Percentiles rank a stretch among this genome's conserved stretches.
These are phyloP conservation scores for Psilocybe cyanescens DNA, from an alignment of 768 basidiomycete genomes.

Conservation along the genomic window DNA sequence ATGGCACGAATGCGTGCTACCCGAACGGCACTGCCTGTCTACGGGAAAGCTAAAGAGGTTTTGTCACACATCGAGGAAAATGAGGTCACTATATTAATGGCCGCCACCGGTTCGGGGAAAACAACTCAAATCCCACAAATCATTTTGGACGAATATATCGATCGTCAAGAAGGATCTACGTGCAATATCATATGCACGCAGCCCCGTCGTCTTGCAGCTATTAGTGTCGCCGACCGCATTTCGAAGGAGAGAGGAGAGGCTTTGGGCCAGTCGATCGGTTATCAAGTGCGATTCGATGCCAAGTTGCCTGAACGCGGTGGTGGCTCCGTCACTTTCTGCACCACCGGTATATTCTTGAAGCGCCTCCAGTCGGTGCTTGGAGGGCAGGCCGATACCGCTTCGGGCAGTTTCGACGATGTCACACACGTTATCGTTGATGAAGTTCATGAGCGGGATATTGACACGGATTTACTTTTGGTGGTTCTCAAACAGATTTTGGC, in stretches of 20 bases:
- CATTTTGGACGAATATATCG: conserved; percentile 83
- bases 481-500: conserved; percentile 84
- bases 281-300: conserved; percentile 90
- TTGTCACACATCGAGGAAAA: conserved; percentile 71
- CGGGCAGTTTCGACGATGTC: conserved; percentile 63
- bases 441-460: conserved; percentile 94
- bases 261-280: conserved; percentile 78
- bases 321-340: conserved; percentile 91
- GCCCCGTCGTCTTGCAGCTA: conserved; percentile 88
- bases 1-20: conserved; percentile 69
- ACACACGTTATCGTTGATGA: conserved; percentile 95
- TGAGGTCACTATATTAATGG: conserved; percentile 89
- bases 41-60: conserved; percentile 66
- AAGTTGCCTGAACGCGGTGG: conserved; percentile 78
- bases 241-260: conserved; percentile 84
- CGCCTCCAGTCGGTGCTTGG: conserved; percentile 78
- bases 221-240: conserved; percentile 90
- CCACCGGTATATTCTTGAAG: conserved; percentile 89
- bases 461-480: conserved; percentile 88
- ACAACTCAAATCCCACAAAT: conserved; percentile 95
- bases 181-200: conserved; percentile 96
- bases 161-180: conserved; percentile 73
- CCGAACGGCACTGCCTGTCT: conserved; percentile 76
- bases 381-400: conserved; percentile 37
- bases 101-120: conserved; percentile 91